phyloP scores from a whole-genome alignment of 352 stramenopile species.

The Globisporangium emineosum region DNA sequence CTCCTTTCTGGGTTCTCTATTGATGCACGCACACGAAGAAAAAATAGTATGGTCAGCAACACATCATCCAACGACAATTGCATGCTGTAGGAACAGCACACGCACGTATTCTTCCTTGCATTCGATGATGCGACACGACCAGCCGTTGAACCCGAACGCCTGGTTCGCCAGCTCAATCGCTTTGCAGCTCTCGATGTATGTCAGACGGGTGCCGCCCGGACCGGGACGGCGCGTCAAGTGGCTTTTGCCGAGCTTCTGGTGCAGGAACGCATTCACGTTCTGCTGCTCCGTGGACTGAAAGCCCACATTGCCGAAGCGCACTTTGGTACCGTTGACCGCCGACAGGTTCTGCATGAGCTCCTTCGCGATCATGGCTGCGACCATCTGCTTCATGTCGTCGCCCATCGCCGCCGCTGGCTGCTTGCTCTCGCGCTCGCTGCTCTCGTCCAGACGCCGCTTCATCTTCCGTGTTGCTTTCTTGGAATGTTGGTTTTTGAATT shows the following conservation, averaged over 20 bases:
- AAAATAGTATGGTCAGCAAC: conserved; percentile 1
- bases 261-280: conserved; percentile 66
- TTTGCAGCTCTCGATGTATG: conserved; percentile 89
- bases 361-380: conserved; percentile 37
- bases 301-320: conserved; percentile 56
- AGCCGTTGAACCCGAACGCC: conserved; percentile 88
- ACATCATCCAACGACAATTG: neutral
- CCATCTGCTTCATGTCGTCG: conserved; percentile 39
- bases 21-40: neutral
- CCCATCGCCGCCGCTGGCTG: neutral
- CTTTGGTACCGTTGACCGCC: neutral
- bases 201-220: conserved; percentile 69
- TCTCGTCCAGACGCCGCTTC: conserved; percentile 38
- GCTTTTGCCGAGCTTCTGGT: conserved; percentile 82
- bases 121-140: conserved; percentile 79
- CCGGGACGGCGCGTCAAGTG: conserved; percentile 63
- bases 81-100: neutral
- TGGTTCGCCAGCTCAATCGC: conserved; percentile 86
- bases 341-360: conserved; percentile 23
- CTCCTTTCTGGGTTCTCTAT: conserved; percentile 65
- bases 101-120: conserved; percentile 86
- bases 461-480: conserved; percentile 20
- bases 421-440: conserved; percentile 10
- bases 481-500: neutral
- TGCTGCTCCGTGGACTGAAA: conserved; percentile 51